Conservation (phyloP, 305 asterid species). For the Striga hermonthica region DNA sequence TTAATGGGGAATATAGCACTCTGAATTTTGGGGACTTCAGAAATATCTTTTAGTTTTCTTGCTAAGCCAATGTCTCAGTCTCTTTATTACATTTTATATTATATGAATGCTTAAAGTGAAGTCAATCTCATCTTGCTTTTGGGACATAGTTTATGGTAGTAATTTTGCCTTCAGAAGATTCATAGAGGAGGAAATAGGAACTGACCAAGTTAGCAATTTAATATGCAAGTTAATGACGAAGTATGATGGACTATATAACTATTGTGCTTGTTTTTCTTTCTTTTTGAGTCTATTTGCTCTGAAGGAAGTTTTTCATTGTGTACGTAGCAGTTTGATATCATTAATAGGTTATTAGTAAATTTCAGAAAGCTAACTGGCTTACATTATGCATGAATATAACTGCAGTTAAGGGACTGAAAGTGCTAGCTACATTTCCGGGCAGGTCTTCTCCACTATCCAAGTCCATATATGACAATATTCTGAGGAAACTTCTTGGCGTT, state of each 20-base stretch:
- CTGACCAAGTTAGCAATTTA: not conserved
- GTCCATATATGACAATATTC: conserved; percentile 54
- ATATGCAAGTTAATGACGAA: not conserved
- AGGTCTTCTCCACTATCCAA: conserved; percentile 51
- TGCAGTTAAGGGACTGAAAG: conserved; percentile 86
- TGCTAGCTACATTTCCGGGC: conserved; percentile 79
- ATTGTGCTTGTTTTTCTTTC: too few relatives aligned
- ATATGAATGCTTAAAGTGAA: conserved; percentile 4
- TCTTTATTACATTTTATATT: conserved; percentile 3
- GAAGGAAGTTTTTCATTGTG: conserved; percentile 12
- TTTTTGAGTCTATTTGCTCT: not conserved
- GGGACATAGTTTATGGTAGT: not conserved
- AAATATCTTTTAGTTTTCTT: not conserved
- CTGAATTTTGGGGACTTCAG: not conserved
- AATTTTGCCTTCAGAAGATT: conserved; percentile 12
- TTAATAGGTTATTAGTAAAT: not conserved
- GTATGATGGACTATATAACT: too few relatives aligned
- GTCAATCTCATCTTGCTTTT: not conserved
- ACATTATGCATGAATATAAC: conserved; percentile 29
- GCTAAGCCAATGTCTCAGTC: not conserved
- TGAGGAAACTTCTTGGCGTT: conserved; percentile 58
- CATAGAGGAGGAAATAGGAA: not conserved
- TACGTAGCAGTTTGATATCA: not conserved
- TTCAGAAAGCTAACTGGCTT: conserved; percentile 27
- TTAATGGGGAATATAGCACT: conserved; percentile 1